A percentile compares a stretch with the other conserved stretches of the same genome.
Conservation (phyloP, 2,329 filamentous ascomycete genomes). For the Hypoxylon sp. region DNA sequence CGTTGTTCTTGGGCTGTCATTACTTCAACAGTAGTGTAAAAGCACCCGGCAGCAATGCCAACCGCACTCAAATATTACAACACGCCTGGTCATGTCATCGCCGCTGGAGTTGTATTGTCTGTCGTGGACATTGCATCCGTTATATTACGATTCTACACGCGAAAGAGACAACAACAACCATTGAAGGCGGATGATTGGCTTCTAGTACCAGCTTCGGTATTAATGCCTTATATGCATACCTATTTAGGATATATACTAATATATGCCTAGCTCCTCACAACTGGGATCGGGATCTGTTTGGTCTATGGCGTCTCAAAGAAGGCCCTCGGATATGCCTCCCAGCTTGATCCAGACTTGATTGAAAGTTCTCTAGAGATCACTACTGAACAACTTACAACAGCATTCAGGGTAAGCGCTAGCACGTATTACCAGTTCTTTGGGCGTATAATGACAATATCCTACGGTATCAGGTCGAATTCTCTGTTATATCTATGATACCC, state of each 20-base stretch:
- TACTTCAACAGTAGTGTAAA: constrained; percentile 22
- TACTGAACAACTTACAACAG: constrained; percentile 11
- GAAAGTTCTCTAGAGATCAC: constrained; percentile 13
- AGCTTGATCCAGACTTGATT: neutral
- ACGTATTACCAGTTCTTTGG: neutral
- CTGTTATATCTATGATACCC: constrained; percentile 34
- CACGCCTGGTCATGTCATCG: constrained; percentile 25
- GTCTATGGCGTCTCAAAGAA: constrained; percentile 35
- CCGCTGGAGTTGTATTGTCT: constrained; percentile 26
- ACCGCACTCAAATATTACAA: constrained; percentile 47
- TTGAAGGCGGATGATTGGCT: constrained; percentile 44
- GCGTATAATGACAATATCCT: neutral
- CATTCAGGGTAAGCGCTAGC: constrained; percentile 21
- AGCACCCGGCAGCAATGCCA: constrained; percentile 56
- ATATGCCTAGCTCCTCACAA: constrained; percentile 26
- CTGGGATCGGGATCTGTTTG: constrained; percentile 27
- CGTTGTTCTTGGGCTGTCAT: neutral
- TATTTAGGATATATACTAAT: neutral
- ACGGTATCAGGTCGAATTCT: constrained; percentile 6
- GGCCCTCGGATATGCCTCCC: constrained; percentile 26
- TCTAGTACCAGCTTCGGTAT: constrained; percentile 38
- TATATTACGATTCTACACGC: constrained; percentile 28
- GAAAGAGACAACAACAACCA: constrained; percentile 8
- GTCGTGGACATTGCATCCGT: constrained; percentile 26
- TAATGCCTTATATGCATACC: constrained; percentile 40